A percentile compares a stretch with the other conserved stretches of the same genome.
These are phyloP conservation scores for Thoreauomyces humboldtii DNA, from an alignment of 192 early-diverging fungal genomes.

Conservation along the genomic window DNA sequence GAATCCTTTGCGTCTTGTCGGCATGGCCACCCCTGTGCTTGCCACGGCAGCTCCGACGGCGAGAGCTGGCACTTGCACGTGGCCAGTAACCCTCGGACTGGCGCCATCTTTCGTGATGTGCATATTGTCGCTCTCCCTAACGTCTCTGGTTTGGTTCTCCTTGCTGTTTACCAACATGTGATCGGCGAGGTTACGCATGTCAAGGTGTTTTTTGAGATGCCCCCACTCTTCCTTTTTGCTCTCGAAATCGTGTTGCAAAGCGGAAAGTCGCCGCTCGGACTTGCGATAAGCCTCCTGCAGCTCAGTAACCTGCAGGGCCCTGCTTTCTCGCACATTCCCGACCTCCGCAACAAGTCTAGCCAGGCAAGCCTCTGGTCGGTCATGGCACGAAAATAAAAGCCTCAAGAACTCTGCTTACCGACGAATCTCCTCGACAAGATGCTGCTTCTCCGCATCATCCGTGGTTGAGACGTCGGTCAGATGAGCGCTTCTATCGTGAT, in stretches of 20 bases:
- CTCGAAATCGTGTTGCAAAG: not conserved
- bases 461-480: not conserved
- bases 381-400: not conserved
- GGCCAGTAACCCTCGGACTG: too few species aligned
- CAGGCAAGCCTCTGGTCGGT: not conserved
- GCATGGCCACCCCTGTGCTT: not conserved
- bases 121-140: too few species aligned
- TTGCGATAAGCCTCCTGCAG: not conserved
- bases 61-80: too few species aligned
- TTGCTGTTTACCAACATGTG: not conserved
- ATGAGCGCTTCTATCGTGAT: not conserved
- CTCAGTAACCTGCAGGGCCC: not conserved
- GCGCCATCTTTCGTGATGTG: too few species aligned
- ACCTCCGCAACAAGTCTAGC: too few species aligned
- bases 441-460: not conserved
- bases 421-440: not conserved
- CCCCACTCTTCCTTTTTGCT: not conserved
- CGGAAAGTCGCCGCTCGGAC: not conserved
- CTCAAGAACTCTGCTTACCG: not conserved
- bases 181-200: not conserved
- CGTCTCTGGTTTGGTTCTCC: not conserved
- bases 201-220: not conserved
- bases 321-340: not conserved
- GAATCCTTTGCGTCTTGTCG: not conserved
- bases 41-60: not conserved